Evolutionary conservation across 2,329 filamentous ascomycete genomes (phyloP).

Genomic region (Balansia obtecta): DNA sequence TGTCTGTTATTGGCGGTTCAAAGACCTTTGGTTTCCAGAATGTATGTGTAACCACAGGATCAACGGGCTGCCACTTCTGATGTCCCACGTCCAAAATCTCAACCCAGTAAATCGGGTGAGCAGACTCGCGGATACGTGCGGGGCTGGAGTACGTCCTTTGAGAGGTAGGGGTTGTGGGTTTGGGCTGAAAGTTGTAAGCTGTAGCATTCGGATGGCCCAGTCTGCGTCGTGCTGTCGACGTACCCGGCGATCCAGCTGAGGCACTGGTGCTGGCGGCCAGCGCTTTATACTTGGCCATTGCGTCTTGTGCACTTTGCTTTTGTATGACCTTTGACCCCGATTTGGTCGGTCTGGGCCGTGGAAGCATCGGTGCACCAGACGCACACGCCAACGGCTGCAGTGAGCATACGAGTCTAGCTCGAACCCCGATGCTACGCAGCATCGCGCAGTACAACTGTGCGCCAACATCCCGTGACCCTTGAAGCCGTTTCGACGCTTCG

Average conservation of each 20-base stretch:
- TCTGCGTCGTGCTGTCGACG: slow-evolving; percentile 31
- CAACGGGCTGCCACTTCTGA: slow-evolving; percentile 85
- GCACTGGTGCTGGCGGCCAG: slow-evolving; percentile 24
- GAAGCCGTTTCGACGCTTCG: slow-evolving; percentile 51
- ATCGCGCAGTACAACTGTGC: slow-evolving; percentile 85
- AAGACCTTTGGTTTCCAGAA: slow-evolving; percentile 65
- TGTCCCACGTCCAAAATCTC: slow-evolving; percentile 77
- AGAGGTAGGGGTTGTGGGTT: slow-evolving; percentile 23
- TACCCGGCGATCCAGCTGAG: slow-evolving; percentile 15
- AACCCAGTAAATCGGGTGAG: slow-evolving; percentile 84
- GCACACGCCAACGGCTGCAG: slow-evolving; percentile 69
- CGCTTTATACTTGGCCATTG: slow-evolving; percentile 17
- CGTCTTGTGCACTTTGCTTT: slow-evolving; percentile 17
- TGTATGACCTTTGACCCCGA: slow-evolving; percentile 18
- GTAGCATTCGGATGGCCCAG: slow-evolving; percentile 43
- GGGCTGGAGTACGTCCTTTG: slow-evolving; percentile 21
- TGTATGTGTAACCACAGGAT: slow-evolving; percentile 67
- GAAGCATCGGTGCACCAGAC: slow-evolving; percentile 36
- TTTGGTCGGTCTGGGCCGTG: slow-evolving; percentile 23
- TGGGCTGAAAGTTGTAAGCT: slow-evolving; percentile 36
- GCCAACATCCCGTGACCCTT: slow-evolving; percentile 80
- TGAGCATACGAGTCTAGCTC: slow-evolving; percentile 77
- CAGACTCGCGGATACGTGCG: slow-evolving; percentile 50
- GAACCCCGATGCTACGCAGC: slow-evolving; percentile 69
- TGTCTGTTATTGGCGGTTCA: slow-evolving; percentile 72